Conservation (phyloP, 225 moss, liverwort and hornwort species). For the Thuidium tamariscinum region DNA sequence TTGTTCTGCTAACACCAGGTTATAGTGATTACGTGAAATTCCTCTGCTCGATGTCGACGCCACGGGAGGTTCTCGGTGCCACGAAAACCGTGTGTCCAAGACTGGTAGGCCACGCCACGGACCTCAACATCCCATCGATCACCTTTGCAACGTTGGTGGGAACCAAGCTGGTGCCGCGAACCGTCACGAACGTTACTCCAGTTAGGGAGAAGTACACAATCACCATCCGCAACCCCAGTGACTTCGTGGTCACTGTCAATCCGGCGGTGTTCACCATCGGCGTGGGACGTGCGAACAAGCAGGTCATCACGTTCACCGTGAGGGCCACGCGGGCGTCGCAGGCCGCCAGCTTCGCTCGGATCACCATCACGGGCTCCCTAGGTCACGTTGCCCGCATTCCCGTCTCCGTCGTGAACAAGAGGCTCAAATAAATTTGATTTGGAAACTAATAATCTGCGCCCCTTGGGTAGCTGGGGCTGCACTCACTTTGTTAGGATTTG, state of each 20-base stretch:
- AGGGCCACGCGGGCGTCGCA: slow-evolving; percentile 5
- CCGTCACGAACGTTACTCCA: slow-evolving; percentile 12
- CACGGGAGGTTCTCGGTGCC: slow-evolving; percentile 1
- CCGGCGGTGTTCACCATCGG: slow-evolving; percentile 27
- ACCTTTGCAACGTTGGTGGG: slow-evolving; percentile 21
- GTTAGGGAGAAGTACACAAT: slow-evolving; percentile 23
- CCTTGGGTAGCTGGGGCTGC: neutral
- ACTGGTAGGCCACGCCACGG: slow-evolving; percentile 4
- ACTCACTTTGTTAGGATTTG: neutral
- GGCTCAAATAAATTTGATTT: slow-evolving; percentile 4
- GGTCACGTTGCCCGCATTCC: slow-evolving; percentile 23
- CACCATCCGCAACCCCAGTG: slow-evolving; percentile 14
- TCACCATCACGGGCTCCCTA: slow-evolving; percentile 22
- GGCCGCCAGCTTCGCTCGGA: slow-evolving; percentile 13
- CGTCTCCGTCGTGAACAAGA: slow-evolving; percentile 20
- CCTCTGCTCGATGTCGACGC: slow-evolving; percentile 11
- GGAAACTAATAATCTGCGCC: neutral
- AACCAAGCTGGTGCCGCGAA: slow-evolving; percentile 6
- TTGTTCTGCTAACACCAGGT: neutral
- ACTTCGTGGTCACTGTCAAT: slow-evolving; percentile 21
- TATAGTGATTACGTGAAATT: slow-evolving; percentile 15
- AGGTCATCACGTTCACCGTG: slow-evolving; percentile 19
- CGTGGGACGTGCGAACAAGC: slow-evolving; percentile 14
- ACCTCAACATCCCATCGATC: slow-evolving; percentile 36
- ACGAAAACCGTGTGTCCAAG: slow-evolving; percentile 20